Evolutionary conservation across 768 basidiomycete genomes (phyloP).

Genomic region (Termitomyces eurrhizus): DNA sequence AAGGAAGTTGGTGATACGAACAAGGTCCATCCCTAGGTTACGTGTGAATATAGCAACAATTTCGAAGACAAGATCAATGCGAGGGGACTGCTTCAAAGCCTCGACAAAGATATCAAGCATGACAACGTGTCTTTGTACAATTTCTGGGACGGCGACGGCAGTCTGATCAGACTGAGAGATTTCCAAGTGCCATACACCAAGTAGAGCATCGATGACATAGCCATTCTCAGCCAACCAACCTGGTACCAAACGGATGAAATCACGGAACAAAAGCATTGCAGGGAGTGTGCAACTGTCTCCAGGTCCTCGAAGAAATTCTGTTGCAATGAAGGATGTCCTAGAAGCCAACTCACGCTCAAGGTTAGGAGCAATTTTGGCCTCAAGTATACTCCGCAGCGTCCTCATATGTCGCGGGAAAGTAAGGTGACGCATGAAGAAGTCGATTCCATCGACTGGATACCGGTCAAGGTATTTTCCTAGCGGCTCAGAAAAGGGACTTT

Average conservation of each 20-base stretch:
- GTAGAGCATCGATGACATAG: conserved; percentile 65
- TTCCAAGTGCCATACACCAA: conserved; percentile 69
- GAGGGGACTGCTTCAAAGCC: conserved; percentile 62
- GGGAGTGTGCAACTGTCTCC: conserved; percentile 56
- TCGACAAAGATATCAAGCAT: conserved; percentile 77
- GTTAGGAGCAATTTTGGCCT: conserved; percentile 74
- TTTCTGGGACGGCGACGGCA: conserved; percentile 41
- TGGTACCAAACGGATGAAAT: conserved; percentile 64
- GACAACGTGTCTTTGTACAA: conserved; percentile 56
- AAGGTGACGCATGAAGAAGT: conserved; percentile 82
- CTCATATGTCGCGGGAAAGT: conserved; percentile 74
- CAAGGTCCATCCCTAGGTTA: conserved; percentile 76
- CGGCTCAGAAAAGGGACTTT: conserved; percentile 91
- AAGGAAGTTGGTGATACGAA: conserved; percentile 77
- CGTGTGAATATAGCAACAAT: conserved; percentile 78
- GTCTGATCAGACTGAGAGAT: conserved; percentile 40
- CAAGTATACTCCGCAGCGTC: conserved; percentile 80
- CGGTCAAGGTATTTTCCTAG: conserved; percentile 88
- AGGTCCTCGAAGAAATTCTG: conserved; percentile 44
- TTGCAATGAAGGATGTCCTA: conserved; percentile 50
- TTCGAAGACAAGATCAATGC: conserved; percentile 88
- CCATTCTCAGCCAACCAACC: conserved; percentile 69
- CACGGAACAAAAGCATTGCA: conserved; percentile 71
- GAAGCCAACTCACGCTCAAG: conserved; percentile 65
- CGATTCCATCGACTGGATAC: conserved; percentile 81